Evolutionary conservation across 805 yeast species (phyloP).

Genomic region (Zygoascus bituminiphila): DNA sequence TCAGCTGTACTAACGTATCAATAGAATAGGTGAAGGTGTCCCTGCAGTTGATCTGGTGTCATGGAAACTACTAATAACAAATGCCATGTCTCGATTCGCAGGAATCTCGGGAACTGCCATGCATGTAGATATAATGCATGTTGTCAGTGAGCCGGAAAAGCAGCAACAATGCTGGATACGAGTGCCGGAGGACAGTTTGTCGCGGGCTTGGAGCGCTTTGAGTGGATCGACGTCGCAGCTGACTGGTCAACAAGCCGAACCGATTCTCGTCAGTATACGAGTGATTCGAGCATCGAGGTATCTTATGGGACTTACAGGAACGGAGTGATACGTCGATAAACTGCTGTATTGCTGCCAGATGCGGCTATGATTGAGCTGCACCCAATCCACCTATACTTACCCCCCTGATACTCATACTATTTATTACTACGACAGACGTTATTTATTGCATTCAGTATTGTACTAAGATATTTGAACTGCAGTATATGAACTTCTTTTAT

Average conservation of each 20-base stretch:
- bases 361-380: too few relatives aligned
- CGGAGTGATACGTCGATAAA: too few relatives aligned
- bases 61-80: constrained; percentile 23
- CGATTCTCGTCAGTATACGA: constrained; percentile 11
- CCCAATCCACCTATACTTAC: too few relatives aligned
- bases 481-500: too few relatives aligned
- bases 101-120: constrained; percentile 27
- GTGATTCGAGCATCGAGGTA: constrained; percentile 19
- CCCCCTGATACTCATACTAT: too few relatives aligned
- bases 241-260: neutral
- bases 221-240: constrained; percentile 15
- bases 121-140: constrained; percentile 24
- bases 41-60: constrained; percentile 22
- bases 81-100: constrained; percentile 18
- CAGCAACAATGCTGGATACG: constrained; percentile 17
- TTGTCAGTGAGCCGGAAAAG: neutral
- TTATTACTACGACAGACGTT: neutral
- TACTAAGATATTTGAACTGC: too few relatives aligned
- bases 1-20: too few relatives aligned
- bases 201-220: constrained; percentile 16
- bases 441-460: neutral
- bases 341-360: too few relatives aligned
- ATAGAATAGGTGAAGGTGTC: constrained; percentile 8
- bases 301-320: constrained; percentile 16
- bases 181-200: constrained; percentile 15